Evolutionary conservation across 225 moss, liverwort and hornwort species (phyloP), one percentile per base, ranked within the genome.

Genomic region (Pleurozium schreberi): DNA sequence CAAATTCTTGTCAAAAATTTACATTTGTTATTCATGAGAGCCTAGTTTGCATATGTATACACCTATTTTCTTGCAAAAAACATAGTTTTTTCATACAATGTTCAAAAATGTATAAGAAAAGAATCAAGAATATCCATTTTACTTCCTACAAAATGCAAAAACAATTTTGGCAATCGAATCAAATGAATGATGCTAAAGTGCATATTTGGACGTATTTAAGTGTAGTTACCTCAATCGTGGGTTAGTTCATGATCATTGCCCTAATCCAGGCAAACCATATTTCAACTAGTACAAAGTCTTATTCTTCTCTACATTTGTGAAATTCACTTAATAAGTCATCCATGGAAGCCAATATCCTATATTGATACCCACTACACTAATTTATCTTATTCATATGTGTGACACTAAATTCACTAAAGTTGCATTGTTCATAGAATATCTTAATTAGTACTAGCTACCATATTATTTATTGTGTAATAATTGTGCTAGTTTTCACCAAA

Each of bases 211-310:
- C 2, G 0, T 34, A 50, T 75, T 50, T 8, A 33, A 49, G 13
- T 34, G 2, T 13, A 8, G 13, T 52, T 34, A 22, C 16, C 1
- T 38, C 1, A 57, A 10, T n/a, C 4, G 6, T 57, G 10, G 8
- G 2, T n/a, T 6, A 15, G 55, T 78, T 57, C 6, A n/a, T 38
- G 6, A 23, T 53, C 53, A 53, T 77, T 13, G 5, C 6, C 2
- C 6, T 38, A 3, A 1, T 77, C 15, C 2, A 15, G 0, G 0
- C 23, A 77, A 38, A 38, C 9, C 9, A 22, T 14, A 36, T 22
- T 36, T 36, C 14, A 36, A 53, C 15, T 14, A 36, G 5, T 53
- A 2, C 10, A 0, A 76, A 23, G 7, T 76, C 3, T 36, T n/a
- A n/a, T n/a, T n/a, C 36, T 36, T 21, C 0, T 53, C 23, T 2